phyloP scores from a whole-genome alignment of 495 filamentous ascomycete species.

The Corynascus novoguineensis region DNA sequence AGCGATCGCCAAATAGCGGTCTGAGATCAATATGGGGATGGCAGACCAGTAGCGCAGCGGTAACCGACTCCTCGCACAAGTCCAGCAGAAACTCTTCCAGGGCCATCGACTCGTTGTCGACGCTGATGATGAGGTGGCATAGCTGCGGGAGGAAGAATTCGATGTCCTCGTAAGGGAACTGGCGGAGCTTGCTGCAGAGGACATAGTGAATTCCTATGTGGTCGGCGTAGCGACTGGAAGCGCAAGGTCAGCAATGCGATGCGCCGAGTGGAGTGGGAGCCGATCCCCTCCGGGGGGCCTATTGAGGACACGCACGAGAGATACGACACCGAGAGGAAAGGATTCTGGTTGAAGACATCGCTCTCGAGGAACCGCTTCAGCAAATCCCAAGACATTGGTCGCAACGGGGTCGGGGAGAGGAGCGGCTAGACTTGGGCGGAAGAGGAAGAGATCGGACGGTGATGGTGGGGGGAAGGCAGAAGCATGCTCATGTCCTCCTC shows the following conservation, averaged over 20 bases:
- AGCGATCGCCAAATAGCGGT: neutral
- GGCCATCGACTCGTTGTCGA: slow-evolving; percentile 79
- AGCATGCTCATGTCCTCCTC: slow-evolving; percentile 20
- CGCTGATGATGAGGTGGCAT: slow-evolving; percentile 71
- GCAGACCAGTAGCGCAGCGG: slow-evolving; percentile 65
- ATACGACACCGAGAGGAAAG: slow-evolving; percentile 72
- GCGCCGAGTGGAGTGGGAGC: too few relatives aligned
- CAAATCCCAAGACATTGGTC: slow-evolving; percentile 54
- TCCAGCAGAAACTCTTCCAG: slow-evolving; percentile 76
- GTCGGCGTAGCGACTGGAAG: slow-evolving; percentile 65
- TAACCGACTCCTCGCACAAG: slow-evolving; percentile 73
- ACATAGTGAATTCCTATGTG: slow-evolving; percentile 78
- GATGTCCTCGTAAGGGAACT: slow-evolving; percentile 76
- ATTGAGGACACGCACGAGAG: slow-evolving; percentile 54
- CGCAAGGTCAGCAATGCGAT: slow-evolving; percentile 17
- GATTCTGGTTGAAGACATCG: slow-evolving; percentile 77
- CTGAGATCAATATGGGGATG: neutral
- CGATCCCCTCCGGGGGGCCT: too few relatives aligned
- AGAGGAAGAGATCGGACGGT: slow-evolving; percentile 15
- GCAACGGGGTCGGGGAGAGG: slow-evolving; percentile 18
- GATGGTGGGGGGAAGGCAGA: slow-evolving; percentile 14
- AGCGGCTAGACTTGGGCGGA: slow-evolving; percentile 18
- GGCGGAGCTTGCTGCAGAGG: slow-evolving; percentile 70
- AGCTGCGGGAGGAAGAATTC: slow-evolving; percentile 79
- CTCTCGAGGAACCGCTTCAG: slow-evolving; percentile 73